Evolutionary conservation across 2,329 filamentous ascomycete species (phyloP), one percentile per base, ranked within the genome.

Genomic region (Ilyonectria robusta): DNA sequence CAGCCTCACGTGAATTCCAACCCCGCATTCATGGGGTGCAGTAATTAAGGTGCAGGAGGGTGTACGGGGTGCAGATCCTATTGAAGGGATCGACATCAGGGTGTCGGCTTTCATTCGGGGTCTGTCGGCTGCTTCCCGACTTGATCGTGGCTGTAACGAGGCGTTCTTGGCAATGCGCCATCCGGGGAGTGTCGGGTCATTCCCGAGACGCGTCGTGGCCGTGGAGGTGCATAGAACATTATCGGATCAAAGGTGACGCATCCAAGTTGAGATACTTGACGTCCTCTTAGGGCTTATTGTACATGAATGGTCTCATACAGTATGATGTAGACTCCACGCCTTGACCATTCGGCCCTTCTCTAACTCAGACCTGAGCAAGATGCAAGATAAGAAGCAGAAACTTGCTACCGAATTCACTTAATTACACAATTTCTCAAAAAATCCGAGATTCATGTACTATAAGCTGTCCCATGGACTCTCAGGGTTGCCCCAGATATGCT

Each of bases 401-500:
- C 15, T 42, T 7, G 5, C 15, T n/a, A 42, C n/a, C 8, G 19
- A n/a, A n/a, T n/a, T 6, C 37, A 13, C 37, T n/a, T 40, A 13
- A 40, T 6, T 15, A 17, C 17, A 3, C 13, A 40, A 15, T 40
- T 6, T 15, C 13, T 15, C 15, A 40, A 15, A 2, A 40, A 13
- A 6, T 40, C 1, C 33, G 17, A 40, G 13, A 17, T 3, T 40
- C 15, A n/a, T 59, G 9, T 44, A 40, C 15, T 65, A 59, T 6
- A 60, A 47, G 5, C 23, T 31, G 11, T 54, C 64, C 65, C 65
- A 72, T 1, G 59, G 8, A 1, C 29, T 37, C 35, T 58, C 64
- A 9, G 71, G 65, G 6, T 40, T 60, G 1, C 64, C 60, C 73
- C 73, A 75, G 8, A 75, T 72, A 17, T 70, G 58, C 23, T 71